Evolutionary conservation across 1,139 yeast genomes (phyloP).

Genomic region (Entelexis paramagnoliae): DNA sequence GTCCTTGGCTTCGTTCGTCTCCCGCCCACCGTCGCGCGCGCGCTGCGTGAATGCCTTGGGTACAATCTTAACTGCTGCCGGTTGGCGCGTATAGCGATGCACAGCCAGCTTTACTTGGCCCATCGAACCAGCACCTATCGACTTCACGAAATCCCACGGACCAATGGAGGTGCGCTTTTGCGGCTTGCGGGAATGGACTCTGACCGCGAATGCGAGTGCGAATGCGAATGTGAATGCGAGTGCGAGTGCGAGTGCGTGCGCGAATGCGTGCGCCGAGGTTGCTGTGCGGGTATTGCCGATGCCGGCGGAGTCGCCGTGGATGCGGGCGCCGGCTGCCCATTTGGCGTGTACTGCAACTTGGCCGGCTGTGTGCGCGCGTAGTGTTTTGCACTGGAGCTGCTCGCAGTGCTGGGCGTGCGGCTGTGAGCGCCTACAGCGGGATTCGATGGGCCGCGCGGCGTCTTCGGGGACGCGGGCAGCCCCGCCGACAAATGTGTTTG

Average conservation of each 20-base stretch:
- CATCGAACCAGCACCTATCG: conserved; percentile 98
- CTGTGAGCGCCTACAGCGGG: not conserved
- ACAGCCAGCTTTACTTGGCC: conserved; percentile 94
- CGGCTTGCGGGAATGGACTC: conserved; percentile 5
- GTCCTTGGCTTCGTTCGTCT: conserved; percentile 84
- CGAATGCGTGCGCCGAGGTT: conserved; percentile 4
- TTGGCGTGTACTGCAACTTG: not conserved
- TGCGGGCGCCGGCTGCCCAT: not conserved
- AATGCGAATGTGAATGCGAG: not conserved
- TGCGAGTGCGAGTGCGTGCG: not conserved
- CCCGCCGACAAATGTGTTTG: not conserved
- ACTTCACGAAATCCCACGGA: conserved; percentile 91
- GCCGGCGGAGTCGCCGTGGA: not conserved
- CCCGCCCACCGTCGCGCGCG: conserved; percentile 50
- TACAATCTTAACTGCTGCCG: conserved; percentile 51
- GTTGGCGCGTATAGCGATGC: conserved; percentile 68
- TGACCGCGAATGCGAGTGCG: conserved; percentile 1
- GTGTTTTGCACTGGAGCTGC: not conserved
- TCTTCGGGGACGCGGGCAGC: not conserved
- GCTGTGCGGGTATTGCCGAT: not conserved
- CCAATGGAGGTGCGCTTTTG: conserved; percentile 72
- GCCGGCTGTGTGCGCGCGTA: not conserved
- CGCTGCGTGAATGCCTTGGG: conserved; percentile 61
- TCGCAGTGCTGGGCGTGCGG: not conserved
- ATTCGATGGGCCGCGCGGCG: not conserved